Evolutionary conservation across 1,139 yeast species (phyloP).

Genomic region (Lodderomyces orthopsilosis): DNA sequence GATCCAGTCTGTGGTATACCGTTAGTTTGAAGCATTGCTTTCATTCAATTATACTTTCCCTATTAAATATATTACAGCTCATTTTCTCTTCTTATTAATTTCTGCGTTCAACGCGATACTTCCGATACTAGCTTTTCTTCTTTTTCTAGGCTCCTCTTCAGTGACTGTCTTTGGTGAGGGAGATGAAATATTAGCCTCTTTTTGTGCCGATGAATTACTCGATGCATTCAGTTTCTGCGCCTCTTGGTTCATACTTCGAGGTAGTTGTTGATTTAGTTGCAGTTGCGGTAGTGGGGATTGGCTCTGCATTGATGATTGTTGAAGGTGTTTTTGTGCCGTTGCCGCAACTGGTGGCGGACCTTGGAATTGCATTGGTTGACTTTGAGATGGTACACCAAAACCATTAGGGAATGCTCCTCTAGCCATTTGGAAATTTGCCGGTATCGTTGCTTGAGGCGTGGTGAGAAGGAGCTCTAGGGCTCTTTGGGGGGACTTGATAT

Average conservation of each 20-base stretch:
- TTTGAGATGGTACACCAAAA: conserved; percentile 5
- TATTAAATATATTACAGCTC: neutral
- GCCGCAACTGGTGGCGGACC: conserved; percentile 5
- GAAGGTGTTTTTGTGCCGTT: conserved; percentile 8
- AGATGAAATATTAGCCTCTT: conserved; percentile 13
- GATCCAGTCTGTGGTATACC: too few species aligned
- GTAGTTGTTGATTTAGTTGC: neutral
- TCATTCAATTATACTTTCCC: neutral
- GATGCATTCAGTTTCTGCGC: neutral
- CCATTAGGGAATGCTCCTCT: conserved; percentile 8
- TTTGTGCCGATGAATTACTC: neutral
- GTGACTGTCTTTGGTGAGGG: conserved; percentile 21
- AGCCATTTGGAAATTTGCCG: conserved; percentile 19
- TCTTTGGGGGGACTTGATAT: conserved; percentile 52
- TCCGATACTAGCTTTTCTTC: conserved; percentile 18
- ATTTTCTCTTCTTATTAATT: conserved; percentile 15
- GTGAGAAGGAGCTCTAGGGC: conserved; percentile 54
- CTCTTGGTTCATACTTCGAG: neutral
- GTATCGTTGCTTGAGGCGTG: conserved; percentile 12
- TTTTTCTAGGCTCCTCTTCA: conserved; percentile 23
- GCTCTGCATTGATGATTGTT: conserved; percentile 6
- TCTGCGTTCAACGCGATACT: conserved; percentile 10
- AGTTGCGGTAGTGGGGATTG: conserved; percentile 2
- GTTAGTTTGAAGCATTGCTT: neutral
- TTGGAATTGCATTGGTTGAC: conserved; percentile 9